phyloP scores from a whole-genome alignment of 2,329 filamentous ascomycete genomes.

The Monosporascus cannonballus region DNA sequence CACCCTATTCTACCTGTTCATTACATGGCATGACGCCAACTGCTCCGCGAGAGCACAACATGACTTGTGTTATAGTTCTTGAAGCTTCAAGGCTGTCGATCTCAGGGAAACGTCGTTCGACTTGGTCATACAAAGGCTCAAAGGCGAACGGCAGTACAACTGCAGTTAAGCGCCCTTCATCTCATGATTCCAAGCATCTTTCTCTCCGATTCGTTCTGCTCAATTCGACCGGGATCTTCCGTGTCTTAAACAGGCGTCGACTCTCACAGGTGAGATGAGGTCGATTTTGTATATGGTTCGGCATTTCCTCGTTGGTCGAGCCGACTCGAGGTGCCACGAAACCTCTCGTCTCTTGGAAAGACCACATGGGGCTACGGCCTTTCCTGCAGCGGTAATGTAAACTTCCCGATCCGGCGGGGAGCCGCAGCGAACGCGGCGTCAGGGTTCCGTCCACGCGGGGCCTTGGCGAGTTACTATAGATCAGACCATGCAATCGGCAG shows the following conservation, averaged over 20 bases:
- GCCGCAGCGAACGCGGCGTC: neutral
- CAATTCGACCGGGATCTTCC: neutral
- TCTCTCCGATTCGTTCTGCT: neutral
- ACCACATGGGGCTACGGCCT: neutral
- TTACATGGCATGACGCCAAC: too few species aligned
- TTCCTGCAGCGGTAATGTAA: neutral
- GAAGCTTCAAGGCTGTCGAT: too few species aligned
- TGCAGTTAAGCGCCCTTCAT: neutral
- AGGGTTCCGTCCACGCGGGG: neutral
- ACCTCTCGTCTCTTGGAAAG: too few species aligned
- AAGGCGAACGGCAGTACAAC: neutral
- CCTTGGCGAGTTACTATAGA: neutral
- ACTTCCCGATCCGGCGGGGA: neutral
- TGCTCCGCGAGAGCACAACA: too few species aligned
- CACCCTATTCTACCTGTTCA: too few species aligned
- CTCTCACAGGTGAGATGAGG: neutral
- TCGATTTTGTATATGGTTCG: neutral
- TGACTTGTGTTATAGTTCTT: too few species aligned
- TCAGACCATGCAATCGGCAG: neutral
- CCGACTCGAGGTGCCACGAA: too few species aligned
- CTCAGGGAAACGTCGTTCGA: neutral
- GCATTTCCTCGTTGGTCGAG: neutral
- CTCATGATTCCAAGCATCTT: neutral
- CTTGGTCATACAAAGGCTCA: neutral
- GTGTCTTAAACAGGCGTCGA: neutral